Evolutionary conservation across 2,329 filamentous ascomycete species (phyloP).

Genomic region (Paecilomyces sp.): DNA sequence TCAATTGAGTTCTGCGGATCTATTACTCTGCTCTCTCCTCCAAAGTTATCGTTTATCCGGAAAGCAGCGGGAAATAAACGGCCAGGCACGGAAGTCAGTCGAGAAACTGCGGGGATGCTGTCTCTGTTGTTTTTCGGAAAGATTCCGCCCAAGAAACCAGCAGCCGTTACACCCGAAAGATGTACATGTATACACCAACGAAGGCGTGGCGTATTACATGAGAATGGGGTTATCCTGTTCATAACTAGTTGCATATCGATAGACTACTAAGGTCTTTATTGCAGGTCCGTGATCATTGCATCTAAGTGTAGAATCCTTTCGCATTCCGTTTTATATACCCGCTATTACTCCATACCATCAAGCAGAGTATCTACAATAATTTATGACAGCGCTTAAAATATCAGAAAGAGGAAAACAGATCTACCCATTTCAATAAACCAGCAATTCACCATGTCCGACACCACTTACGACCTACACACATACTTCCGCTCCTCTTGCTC

Average conservation of each 20-base stretch:
- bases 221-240: not conserved
- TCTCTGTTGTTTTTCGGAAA: not conserved
- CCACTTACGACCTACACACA: slow-evolving; percentile 29
- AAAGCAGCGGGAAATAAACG: not conserved
- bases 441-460: not conserved
- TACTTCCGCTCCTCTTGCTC: slow-evolving; percentile 60
- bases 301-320: too few species aligned
- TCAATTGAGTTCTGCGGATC: not conserved
- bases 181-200: not conserved
- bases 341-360: not conserved
- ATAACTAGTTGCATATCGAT: too few species aligned
- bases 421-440: not conserved
- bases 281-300: too few species aligned
- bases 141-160: not conserved
- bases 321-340: too few species aligned
- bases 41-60: not conserved
- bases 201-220: not conserved
- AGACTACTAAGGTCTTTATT: too few species aligned
- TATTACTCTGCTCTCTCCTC: not conserved
- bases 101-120: not conserved
- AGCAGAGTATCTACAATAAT: not conserved
- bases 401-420: not conserved
- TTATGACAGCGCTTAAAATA: not conserved
- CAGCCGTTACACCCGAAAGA: not conserved
- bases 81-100: not conserved